phyloP scores from a whole-genome alignment of 2,329 filamentous ascomycete species.

The Cytospora piceae region DNA sequence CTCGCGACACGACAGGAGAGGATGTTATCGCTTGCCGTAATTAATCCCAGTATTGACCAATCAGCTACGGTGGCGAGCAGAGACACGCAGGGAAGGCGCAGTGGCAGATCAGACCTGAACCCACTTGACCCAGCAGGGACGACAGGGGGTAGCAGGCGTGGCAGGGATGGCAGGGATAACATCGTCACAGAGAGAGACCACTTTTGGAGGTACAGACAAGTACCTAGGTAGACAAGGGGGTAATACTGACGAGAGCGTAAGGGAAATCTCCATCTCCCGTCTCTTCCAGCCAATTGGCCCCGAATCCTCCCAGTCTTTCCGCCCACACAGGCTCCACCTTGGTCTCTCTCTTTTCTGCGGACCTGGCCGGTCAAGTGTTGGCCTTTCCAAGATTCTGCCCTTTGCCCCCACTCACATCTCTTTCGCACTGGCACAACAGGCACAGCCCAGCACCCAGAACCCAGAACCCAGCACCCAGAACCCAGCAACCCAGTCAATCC shows the following conservation, averaged over 20 bases:
- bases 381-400: background rate
- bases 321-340: background rate
- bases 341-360: background rate
- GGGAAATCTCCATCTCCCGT: slow-evolving; percentile 23
- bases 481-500: background rate
- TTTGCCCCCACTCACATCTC: background rate
- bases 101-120: slow-evolving; percentile 25
- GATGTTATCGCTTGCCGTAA: slow-evolving; percentile 23
- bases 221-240: slow-evolving; percentile 13
- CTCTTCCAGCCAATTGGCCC: slow-evolving; percentile 18
- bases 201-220: too few species aligned
- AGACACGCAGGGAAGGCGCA: slow-evolving; percentile 26
- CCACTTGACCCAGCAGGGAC: slow-evolving; percentile 9
- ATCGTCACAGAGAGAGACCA: slow-evolving; percentile 9
- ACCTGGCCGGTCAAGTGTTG: background rate
- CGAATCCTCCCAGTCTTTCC: background rate
- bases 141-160: slow-evolving; percentile 11
- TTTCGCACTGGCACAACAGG: background rate
- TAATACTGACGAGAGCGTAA: slow-evolving; percentile 8
- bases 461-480: background rate
- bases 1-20: slow-evolving; percentile 27
- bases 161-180: slow-evolving; percentile 5
- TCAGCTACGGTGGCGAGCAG: slow-evolving; percentile 23
- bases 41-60: slow-evolving; percentile 6
- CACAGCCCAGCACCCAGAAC: background rate